Base-by-base conservation (phyloP, 371 early-diverging fungal species). In the Amoeboaphelidium protococcarum region DNA sequence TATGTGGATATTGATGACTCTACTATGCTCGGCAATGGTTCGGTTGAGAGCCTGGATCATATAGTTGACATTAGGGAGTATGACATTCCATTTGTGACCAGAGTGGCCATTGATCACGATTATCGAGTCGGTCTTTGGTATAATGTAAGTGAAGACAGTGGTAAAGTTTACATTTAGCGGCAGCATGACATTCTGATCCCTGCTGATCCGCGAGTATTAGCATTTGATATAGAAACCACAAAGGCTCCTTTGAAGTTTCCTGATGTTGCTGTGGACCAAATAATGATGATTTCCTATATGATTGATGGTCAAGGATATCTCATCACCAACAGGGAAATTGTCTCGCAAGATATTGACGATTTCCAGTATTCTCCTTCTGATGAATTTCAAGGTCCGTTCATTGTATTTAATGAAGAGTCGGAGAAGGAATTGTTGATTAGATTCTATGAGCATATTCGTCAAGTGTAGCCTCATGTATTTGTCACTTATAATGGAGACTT, bases 211-310 rank as follows among this genome's bases (percentile, higher is more conserved):
- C 82, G 88, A 1, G 77, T 97, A 3, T 58, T 98, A 40, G 96
- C 99, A 0, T 99, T 85, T 59, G 98, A 98, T 70, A 99, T 99
- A 46, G 98, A 98, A 64, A 96, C 98, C 0, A 91, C 94, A 4
- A 98, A 99, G 60, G 61, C 82, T 42, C 98, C 98, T 13, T 72
- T 98, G 25, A 96, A 95, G 64, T 98, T 98, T 59, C 99, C 99
- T 6, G 95, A 92, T 58, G 69, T 95, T 0, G 53, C 71, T 0
- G 74, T 74, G 27, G 99, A 99, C 61, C 65, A 73, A 26, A 82
- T 98, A 52, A 97, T 98, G 92, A 98, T 98, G 98, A 96, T 99
- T 60, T 98, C 98, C 13, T 90, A 96, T 58, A 92, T 96, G 92
- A 78, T 92, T 50, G 90, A 92, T 50, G 90, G 88, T 13, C 77